Base-by-base conservation (phyloP, 1,139 yeast species). In the Taphrina communis region DNA sequence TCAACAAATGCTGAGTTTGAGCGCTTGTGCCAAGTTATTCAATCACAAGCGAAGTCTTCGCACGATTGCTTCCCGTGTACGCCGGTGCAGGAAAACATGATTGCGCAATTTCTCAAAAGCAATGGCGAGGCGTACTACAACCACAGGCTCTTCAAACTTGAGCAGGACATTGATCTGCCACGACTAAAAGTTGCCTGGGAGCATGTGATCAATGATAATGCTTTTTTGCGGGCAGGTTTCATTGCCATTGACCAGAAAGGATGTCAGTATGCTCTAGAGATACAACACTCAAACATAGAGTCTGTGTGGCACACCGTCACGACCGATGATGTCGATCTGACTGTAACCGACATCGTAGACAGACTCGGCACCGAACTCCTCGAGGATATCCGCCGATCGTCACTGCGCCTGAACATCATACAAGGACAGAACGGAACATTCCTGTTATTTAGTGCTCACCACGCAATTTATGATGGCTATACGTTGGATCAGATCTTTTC, bases 211-310 rank as follows among this genome's bases (percentile, higher is more conserved):
- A 14, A 46, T 6, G 46, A 57, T 11, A 65, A 67, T 50, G 73
- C 72, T 9, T 72, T 74, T 14, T 59, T 74, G 35, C 69, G 75
- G 9, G 70, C 74, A 7, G 73, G 72, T 0, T 74, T 73, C 52
- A 58, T 48, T 12, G 70, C 71, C 11, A 39, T 69, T 11, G 66
- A 60, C 41, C 41, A 38, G 11, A 19, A 17, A 2, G 63, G 53
- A 8, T 61, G 52, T 31, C 69, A 72, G 19, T 73, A 68, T 65
- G 74, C 72, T 6, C 72, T 72, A 17, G 46, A 65, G 14, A 58
- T 72, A 5, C 51, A 53, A 31, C 17, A 14, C 6, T 14, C 8
- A 1, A 17, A 14, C 39, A 21, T 21, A 6, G 38, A 35, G 9
- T 19, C 53, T 7, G 38, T 60, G 12, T 59, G 62, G 21, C 8